Evolutionary conservation across 2,329 filamentous ascomycete genomes (phyloP), one percentile per base, ranked within the genome.

Genomic region (Aspergillus hiratsukae): DNA sequence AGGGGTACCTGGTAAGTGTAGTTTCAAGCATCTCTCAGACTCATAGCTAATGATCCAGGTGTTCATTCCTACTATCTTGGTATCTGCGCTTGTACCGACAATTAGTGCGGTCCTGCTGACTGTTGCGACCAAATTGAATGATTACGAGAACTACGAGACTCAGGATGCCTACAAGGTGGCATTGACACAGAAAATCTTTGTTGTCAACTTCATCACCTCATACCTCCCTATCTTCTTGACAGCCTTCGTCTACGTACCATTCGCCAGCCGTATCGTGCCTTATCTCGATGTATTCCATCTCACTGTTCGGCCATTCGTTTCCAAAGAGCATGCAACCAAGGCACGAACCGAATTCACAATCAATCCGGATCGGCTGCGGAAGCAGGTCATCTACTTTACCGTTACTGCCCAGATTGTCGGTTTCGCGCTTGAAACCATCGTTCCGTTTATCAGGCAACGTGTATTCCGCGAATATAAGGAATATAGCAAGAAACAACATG

Each of bases 151-250:
- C 70, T 97, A 97, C 72, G 89, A 94, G 68, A 97, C 91, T 0
- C 83, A 88, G 55, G 89, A 92, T 61, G 87, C 86, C 2, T 89
- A 97, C 67, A 86, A 96, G 61, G 85, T 87, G 25, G 89, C 92
- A 2, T 81, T 97, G 69, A 91, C 94, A 1, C 88, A 89, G 60
- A 99, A 99, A 78, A 88, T 96, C 51, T 97, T 99, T 67, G 87
- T 97, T n/a, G 84, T 97, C 65, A 96, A 97, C 78, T 97, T 97
- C 75, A 93, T 97, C 73, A 96, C 91, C 5, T 97, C 92, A 0
- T 97, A 97, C 71, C 86, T 96, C 54, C 89, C 91, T 1, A 86
- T 96, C 19, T 87, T 96, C 70, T 81, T 97, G 29, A 97, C 92
- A 0, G 90, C 92, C 0, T 97, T 97, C 66, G 87, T 97, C 61